Evolutionary conservation across 2,329 filamentous ascomycete genomes (phyloP), one percentile per base, ranked within the genome.

Genomic region (Ascochyta koolunga): DNA sequence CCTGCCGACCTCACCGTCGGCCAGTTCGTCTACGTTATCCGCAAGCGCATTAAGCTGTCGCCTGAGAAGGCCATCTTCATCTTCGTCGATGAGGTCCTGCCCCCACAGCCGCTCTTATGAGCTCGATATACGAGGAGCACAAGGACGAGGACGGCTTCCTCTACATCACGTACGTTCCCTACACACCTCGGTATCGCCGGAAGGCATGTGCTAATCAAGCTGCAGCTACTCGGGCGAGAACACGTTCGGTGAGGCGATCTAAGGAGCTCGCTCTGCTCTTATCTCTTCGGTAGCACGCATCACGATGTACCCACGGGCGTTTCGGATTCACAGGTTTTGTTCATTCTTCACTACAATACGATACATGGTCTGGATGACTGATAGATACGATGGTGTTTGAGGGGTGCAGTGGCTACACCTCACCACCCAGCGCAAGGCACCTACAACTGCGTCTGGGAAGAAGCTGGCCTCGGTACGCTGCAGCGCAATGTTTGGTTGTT

Each of bases 1-100:
- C 95, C 95, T 13, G 92, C 95, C 68, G 95, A 99, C 76, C 86
- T 99, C 74, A 99, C 95, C 60, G 95, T 99, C 61, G 95, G 95
- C 71, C 95, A 99, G 88, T 97, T 99, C 76, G 95, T 99, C 81
- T 99, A 99, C 80, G 95, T 99, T 64, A 99, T 99, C 80, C 92
- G 95, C 78, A 99, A 99, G 86, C 90, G 95, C 74, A 99, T 99
- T 82, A 99, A 99, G 91, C 86, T 99, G 67, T 96, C 92, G 50
- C 95, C 95, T 27, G 95, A 99, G 83, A 99, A 99, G 86, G 95
- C 95, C 76, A 99, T 99, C 82, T 99, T 99, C 85, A 98, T 99
- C 85, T 99, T 98, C 80, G 95, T 99, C 73, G 93, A 98, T 77
- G 95, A 98, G 81, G 93, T 97, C 45, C 85, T 99, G 51, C 95